These are phyloP conservation scores for Peniophora sp. DNA, from an alignment of 1,284 basidiomycete genomes.

Conservation along the genomic window DNA sequence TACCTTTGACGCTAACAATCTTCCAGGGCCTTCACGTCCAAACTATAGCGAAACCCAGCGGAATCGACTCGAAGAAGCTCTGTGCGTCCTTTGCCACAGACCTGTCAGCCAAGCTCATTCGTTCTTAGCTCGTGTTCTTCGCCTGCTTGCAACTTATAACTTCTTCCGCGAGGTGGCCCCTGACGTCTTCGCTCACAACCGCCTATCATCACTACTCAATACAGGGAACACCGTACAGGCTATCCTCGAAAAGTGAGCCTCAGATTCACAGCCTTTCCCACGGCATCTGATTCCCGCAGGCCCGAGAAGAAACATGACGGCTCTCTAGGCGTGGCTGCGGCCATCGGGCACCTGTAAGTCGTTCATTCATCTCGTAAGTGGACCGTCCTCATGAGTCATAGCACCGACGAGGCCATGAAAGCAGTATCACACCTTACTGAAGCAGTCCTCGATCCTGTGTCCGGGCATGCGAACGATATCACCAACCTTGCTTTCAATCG, in stretches of 20 bases:
- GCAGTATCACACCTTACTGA: not conserved
- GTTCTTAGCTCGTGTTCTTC: slow-evolving; percentile 26
- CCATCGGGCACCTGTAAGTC: not conserved
- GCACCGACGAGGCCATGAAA: not conserved
- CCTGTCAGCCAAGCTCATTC: not conserved
- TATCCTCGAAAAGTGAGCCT: slow-evolving; percentile 21
- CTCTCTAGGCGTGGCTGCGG: not conserved
- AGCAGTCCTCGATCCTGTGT: not conserved
- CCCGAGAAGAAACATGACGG: not conserved
- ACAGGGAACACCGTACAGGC: slow-evolving; percentile 28
- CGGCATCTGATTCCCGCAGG: slow-evolving; percentile 11
- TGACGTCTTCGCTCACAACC: slow-evolving; percentile 34
- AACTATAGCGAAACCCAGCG: slow-evolving; percentile 24
- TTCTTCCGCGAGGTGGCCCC: slow-evolving; percentile 33
- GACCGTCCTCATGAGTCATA: not conserved
- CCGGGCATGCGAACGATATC: not conserved
- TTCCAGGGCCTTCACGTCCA: slow-evolving; percentile 26
- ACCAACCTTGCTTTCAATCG: not conserved
- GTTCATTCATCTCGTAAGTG: not conserved
- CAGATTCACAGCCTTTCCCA: not conserved
- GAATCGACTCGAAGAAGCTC: slow-evolving; percentile 23
- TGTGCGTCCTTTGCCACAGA: slow-evolving; percentile 14
- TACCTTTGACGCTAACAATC: no score
- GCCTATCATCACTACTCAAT: slow-evolving; percentile 32
- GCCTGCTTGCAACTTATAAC: slow-evolving; percentile 32